Evolutionary conservation across 2,329 filamentous ascomycete species (phyloP), one percentile per base, ranked within the genome.

Genomic region (Penicillium sp.): DNA sequence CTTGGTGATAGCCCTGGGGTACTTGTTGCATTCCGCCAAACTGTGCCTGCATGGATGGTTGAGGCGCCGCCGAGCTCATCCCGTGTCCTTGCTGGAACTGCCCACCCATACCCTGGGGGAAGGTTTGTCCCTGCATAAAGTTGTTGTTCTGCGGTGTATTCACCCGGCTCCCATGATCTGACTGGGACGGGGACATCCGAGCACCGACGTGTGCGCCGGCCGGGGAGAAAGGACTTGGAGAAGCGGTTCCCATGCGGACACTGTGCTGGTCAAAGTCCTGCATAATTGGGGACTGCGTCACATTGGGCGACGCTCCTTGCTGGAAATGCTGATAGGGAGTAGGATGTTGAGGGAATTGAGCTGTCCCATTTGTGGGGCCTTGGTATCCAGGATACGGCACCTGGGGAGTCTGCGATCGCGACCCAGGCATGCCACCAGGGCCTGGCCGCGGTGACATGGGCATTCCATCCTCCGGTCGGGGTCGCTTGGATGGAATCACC

Each of bases 241-340:
- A 97, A 38, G 89, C 87, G 40, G 92, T 96, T 57, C 90, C 87
- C 69, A 97, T 89, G 64, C 90, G 88, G 33, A 86, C 83, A 61
- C 80, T 80, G 64, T 87, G 82, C 71, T 78, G 71, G 50, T 75
- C 73, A 47, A 82, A 84, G 46, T 82, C 79, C 65, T 95, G 91
- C 55, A 96, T 90, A 55, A 95, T 92, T 25, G 93, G 93, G 6
- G 93, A 97, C 9, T 92, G 92, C 33, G 89, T 95, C 53, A 89
- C 87, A 69, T 90, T 93, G 44, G 83, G 80, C 3, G 89, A 90
- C 44, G 86, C 85, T 63, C 88, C 86, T 58, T 87, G 82, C 64
- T 89, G 87, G 47, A 95, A 80, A 72, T 95, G 91, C 54, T 89
- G 83, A 67, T 92, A 95, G 48, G 82, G 82, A 52, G 80, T 83